phyloP scores from a whole-genome alignment of 2,329 filamentous ascomycete genomes.

The Mycosphaerella arachidis region DNA sequence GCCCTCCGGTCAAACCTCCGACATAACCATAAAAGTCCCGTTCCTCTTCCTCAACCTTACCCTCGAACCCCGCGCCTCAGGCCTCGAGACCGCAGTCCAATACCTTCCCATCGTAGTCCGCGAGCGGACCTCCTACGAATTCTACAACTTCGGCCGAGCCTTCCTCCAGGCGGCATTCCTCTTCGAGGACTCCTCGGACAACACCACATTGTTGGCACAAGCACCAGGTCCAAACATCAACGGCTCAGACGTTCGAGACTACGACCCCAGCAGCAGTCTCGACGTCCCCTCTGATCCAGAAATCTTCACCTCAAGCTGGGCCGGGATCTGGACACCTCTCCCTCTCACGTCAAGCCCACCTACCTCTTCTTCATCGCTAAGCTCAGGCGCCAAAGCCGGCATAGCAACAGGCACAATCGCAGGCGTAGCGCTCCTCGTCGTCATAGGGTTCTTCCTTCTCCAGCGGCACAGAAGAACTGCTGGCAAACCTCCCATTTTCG shows the following conservation, averaged over 20 bases:
- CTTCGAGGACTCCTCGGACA: constrained; percentile 37
- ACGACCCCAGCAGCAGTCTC: not conserved
- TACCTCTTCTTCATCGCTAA: not conserved
- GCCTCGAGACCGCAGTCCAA: not conserved
- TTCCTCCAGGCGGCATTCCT: constrained; percentile 48
- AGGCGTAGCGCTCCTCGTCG: not conserved
- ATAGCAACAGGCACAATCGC: not conserved
- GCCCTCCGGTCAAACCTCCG: constrained; percentile 17
- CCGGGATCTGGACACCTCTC: not conserved
- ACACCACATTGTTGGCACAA: constrained; percentile 39
- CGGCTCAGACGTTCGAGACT: not conserved
- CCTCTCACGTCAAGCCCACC: not conserved
- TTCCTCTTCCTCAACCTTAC: constrained; percentile 34
- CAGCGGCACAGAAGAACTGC: not conserved
- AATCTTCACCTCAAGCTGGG: not conserved
- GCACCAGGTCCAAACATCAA: constrained; percentile 36
- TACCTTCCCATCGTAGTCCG: constrained; percentile 1
- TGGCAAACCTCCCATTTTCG: not conserved
- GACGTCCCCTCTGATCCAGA: not conserved
- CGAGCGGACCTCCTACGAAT: not conserved
- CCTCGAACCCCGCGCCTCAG: constrained; percentile 25
- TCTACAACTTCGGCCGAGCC: constrained; percentile 40
- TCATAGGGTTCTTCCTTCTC: not conserved
- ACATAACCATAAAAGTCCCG: constrained; percentile 42
- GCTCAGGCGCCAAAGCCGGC: not conserved